Evolutionary conservation across 1,284 basidiomycete species (phyloP), one percentile per base, ranked within the genome.

Genomic region (Ganoderma lingzhi): DNA sequence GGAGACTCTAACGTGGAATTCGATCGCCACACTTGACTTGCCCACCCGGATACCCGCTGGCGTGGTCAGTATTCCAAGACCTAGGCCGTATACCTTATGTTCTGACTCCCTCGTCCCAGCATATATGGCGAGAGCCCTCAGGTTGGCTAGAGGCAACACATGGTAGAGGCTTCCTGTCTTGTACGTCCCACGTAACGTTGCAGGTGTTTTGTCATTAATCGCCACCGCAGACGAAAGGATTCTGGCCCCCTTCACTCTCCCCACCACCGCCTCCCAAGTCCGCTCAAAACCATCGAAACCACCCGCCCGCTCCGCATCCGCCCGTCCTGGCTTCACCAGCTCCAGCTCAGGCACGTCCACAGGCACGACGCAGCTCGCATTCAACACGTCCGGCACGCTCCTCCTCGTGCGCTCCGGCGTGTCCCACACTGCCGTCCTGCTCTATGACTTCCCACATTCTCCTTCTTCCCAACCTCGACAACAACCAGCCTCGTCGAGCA

Each of bases 71-170:
- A 17, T 8, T 15, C 12, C n/a, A 19, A 39, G 32, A 32, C 30
- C 0, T 6, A 42, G 30, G 59, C 28, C 45, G 59, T 6, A 39
- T 41, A 8, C 39, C 32, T 39, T 35, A 61, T 28, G 41, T 2
- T 37, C 32, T 30, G 10, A 51, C 14, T 6, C 53, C 41, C 45
- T 59, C 19, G 48, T 12, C 39, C 10, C 19, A 73, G 72, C 68
- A 81, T 17, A 83, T 94, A 10, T 96, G 94, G 95, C 86, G 90
- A 66, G 95, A 96, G 77, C 94, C 95, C 2, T 74, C 84, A 0
- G 89, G 89, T 70, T 96, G 95, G 95, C 81, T 94, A 42, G 91
- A 92, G 78, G 85, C 90, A 0, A 95, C 93, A 0, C 87, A 90
- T 75, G 92, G 91, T 17, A 87, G 91, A 68, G 93, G 93, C 5